Base-by-base conservation (phyloP, 257 asterid species). In the Solanum pimpinellifolium region DNA sequence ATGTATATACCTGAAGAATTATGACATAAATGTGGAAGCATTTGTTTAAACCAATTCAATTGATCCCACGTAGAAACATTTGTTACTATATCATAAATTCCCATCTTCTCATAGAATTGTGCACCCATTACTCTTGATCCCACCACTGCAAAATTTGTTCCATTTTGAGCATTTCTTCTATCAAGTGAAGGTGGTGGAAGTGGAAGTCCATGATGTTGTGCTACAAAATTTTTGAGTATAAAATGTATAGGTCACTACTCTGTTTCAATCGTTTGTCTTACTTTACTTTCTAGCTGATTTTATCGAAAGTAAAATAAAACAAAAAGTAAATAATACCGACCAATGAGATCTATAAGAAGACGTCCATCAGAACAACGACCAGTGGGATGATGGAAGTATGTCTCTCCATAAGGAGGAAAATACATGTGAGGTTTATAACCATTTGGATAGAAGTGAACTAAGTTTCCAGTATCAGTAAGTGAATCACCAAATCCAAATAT, bases 141-240 rank as follows among this genome's bases (percentile, higher is more conserved):
- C 7, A 42, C 93, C n/a, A 91, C 93, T 59, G 95, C 96, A 7
- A 89, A 93, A 74, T 92, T 93, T 14, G 88, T 90, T 9, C 92
- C 92, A 14, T 66, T 86, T 5, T 44, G 10, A 15, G 35, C 31
- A 3, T 66, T 76, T 31, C 25, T 20, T 25, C 66, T 25, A 27
- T 74, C 88, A 13, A 33, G n/a, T 49, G 86, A 92, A 13, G 96
- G 93, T 10, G 86, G 77, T 80, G 90, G 90, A 15, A 86, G 11
- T 10, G 93, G 92, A 27, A 93, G 91, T 29, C 87, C 83, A 29
- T 85, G 70, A 72, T 69, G 35, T 75, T 85, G 81, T 8, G 87
- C 87, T 85, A 47, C 20, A 47, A 47, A 47, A 14, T 47, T 14
- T 47, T 47, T 47, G 59, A 47, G 59, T 47, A 14, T 7, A 47